phyloP scores from a whole-genome alignment of 2,329 filamentous ascomycete species.

The Ceratocystis ficicola region DNA sequence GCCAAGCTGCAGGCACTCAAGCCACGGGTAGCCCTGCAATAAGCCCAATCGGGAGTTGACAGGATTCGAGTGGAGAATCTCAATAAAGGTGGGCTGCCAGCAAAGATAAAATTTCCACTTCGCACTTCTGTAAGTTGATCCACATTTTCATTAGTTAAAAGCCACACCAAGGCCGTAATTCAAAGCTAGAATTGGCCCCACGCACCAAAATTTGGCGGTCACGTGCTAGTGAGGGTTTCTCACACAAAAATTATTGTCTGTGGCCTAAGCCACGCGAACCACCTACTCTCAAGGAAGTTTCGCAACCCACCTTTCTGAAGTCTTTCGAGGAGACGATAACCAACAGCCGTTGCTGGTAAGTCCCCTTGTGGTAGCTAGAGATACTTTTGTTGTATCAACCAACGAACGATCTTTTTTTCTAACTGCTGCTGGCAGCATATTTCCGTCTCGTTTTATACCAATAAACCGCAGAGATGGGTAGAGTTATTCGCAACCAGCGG shows the following conservation, averaged over 20 bases:
- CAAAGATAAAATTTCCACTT: not conserved
- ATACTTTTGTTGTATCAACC: constrained; percentile 11
- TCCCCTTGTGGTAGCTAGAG: constrained; percentile 15
- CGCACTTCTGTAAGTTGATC: not conserved
- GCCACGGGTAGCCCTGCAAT: not conserved
- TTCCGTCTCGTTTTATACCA: constrained; percentile 23
- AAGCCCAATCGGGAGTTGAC: not conserved
- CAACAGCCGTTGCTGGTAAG: constrained; percentile 23
- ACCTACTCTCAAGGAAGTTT: constrained; percentile 23
- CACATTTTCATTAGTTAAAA: constrained; percentile 7
- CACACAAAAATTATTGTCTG: constrained; percentile 23
- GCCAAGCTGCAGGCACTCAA: not conserved
- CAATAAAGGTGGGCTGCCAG: not conserved
- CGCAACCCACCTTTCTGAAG: constrained; percentile 22
- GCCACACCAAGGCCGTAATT: not conserved
- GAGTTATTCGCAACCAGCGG: constrained; percentile 55
- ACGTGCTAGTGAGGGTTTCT: constrained; percentile 22
- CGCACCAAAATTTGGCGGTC: constrained; percentile 15
- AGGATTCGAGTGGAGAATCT: not conserved
- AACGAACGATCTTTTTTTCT: constrained; percentile 17
- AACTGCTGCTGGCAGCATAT: constrained; percentile 23
- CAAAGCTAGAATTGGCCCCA: constrained; percentile 7
- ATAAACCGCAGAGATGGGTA: constrained; percentile 36
- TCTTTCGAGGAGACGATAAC: constrained; percentile 23
- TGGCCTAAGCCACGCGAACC: constrained; percentile 21